Conservation (phyloP, 306 rosid genomes). For the Dicorynia guianensis region DNA sequence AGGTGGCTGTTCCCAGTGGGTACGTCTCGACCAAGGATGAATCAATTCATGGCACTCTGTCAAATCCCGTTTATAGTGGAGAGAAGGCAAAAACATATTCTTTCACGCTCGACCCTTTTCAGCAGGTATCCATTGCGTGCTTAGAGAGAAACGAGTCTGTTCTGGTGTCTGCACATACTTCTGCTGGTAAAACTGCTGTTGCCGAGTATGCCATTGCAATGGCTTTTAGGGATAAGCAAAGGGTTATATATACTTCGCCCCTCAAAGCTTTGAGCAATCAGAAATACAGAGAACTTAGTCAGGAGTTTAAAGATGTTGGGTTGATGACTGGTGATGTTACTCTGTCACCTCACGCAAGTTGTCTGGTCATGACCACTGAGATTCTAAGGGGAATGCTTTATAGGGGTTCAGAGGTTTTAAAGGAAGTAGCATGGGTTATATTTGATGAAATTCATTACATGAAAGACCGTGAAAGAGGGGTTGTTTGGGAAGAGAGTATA, state of each 20-base stretch:
- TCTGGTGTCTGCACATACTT: constrained; percentile 95
- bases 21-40: constrained; percentile 65
- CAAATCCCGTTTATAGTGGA: constrained; percentile 70
- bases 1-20: constrained; percentile 86
- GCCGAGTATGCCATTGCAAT: constrained; percentile 98
- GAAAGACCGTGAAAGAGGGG: constrained; percentile 98
- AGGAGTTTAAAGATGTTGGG: constrained; percentile 88
- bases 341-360: constrained; percentile 82
- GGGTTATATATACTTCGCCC: constrained; percentile 93
- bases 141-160: constrained; percentile 90
- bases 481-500: constrained; percentile 99
- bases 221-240: constrained; percentile 87
- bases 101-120: constrained; percentile 91
- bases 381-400: constrained; percentile 95
- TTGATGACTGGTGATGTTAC: constrained; percentile 98
- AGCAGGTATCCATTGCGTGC: constrained; percentile 83
- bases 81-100: constrained; percentile 69
- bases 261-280: constrained; percentile 92
- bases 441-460: constrained; percentile 96
- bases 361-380: constrained; percentile 93
- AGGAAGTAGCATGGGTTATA: constrained; percentile 97
- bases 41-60: constrained; percentile 72
- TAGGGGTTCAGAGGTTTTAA: constrained; percentile 87
- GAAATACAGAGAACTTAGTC: constrained; percentile 85
- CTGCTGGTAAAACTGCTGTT: constrained; percentile 95